These are phyloP conservation scores for Phytophthora chlamydospora DNA, from an alignment of 352 stramenopile species.

Conservation along the genomic window DNA sequence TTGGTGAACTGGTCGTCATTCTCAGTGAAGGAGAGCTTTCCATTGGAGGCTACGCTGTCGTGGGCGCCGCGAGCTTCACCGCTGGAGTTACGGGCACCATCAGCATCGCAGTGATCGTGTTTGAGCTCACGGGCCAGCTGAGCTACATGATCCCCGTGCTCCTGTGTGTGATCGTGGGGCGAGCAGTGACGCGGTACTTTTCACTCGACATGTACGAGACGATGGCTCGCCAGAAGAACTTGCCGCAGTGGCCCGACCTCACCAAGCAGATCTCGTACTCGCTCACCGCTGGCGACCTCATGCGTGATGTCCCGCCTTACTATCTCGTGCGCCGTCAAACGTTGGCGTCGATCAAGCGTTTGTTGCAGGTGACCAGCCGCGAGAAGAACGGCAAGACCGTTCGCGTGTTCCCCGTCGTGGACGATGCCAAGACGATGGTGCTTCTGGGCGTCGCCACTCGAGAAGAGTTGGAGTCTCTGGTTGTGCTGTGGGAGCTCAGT, in stretches of 20 bases:
- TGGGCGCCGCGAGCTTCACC: slow-evolving; percentile 85
- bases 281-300: slow-evolving; percentile 73
- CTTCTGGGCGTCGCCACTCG: slow-evolving; percentile 67
- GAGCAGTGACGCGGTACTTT: slow-evolving; percentile 68
- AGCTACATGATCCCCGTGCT: slow-evolving; percentile 90
- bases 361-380: slow-evolving; percentile 43
- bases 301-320: slow-evolving; percentile 55
- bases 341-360: slow-evolving; percentile 47
- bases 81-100: slow-evolving; percentile 80
- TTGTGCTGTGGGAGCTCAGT: slow-evolving; percentile 66
- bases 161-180: slow-evolving; percentile 77
- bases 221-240: slow-evolving; percentile 78
- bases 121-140: slow-evolving; percentile 90
- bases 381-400: slow-evolving; percentile 42
- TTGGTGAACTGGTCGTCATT: slow-evolving; percentile 85
- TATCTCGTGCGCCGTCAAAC: slow-evolving; percentile 61
- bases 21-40: slow-evolving; percentile 56
- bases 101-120: slow-evolving; percentile 84
- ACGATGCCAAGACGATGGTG: slow-evolving; percentile 63
- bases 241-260: slow-evolving; percentile 82
- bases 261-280: slow-evolving; percentile 81
- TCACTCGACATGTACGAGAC: slow-evolving; percentile 88
- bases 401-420: slow-evolving; percentile 70
- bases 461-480: slow-evolving; percentile 66
- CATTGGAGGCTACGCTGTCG: slow-evolving; percentile 78